A percentile compares a stretch with the other conserved stretches of the same genome.
These are phyloP conservation scores for Reticulascus tulasneorum DNA, from an alignment of 2,329 filamentous ascomycete genomes.

Conservation along the genomic window DNA sequence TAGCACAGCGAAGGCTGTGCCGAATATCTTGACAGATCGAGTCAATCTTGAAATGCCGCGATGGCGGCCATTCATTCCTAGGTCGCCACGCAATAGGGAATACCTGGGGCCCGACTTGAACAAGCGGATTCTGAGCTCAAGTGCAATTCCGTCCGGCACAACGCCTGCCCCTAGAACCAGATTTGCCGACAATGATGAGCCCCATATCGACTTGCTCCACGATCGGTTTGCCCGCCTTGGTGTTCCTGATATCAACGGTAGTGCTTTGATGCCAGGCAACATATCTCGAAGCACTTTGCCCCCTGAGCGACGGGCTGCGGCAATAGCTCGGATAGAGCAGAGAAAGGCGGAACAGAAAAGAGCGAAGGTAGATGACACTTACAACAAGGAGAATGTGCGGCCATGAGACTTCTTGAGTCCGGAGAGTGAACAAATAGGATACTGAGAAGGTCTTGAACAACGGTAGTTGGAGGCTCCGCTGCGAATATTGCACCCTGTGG, in stretches of 20 bases:
- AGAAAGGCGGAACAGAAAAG: slow-evolving; percentile 48
- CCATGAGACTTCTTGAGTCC: slow-evolving; percentile 20
- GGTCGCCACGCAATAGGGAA: slow-evolving; percentile 33
- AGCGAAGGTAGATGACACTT: slow-evolving; percentile 24
- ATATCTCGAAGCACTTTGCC: slow-evolving; percentile 41
- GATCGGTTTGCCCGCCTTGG: slow-evolving; percentile 43
- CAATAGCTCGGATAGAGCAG: slow-evolving; percentile 50
- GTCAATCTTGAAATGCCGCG: slow-evolving; percentile 26
- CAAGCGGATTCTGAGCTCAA: slow-evolving; percentile 24
- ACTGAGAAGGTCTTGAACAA: too few relatives aligned
- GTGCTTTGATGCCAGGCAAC: slow-evolving; percentile 30
- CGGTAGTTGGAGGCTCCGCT: too few relatives aligned
- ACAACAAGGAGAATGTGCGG: slow-evolving; percentile 50
- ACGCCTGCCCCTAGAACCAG: slow-evolving; percentile 20
- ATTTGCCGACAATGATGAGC: slow-evolving; percentile 24
- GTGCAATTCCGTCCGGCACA: slow-evolving; percentile 17
- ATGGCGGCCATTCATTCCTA: slow-evolving; percentile 39
- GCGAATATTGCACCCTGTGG: background rate
- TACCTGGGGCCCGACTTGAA: slow-evolving; percentile 30
- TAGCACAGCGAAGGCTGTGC: slow-evolving; percentile 3
- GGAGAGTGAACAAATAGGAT: too few relatives aligned
- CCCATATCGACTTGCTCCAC: slow-evolving; percentile 40
- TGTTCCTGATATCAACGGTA: slow-evolving; percentile 27
- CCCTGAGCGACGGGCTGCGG: slow-evolving; percentile 49
- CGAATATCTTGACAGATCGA: slow-evolving; percentile 8